Evolutionary conservation across 148 eudicot species (phyloP).

Genomic region (Tetragonia tetragonoides): DNA sequence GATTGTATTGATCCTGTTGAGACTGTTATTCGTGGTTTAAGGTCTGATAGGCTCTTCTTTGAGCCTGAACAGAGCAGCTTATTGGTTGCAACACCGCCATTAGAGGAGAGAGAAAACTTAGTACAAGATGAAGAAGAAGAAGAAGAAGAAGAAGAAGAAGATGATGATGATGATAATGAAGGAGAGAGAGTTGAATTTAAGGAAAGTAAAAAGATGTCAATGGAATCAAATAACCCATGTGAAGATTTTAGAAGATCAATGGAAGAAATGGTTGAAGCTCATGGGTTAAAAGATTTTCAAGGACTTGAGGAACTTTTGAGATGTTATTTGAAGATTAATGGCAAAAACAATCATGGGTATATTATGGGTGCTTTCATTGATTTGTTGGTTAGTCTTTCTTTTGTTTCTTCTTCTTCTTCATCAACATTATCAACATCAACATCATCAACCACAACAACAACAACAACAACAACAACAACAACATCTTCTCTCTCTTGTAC

Average conservation of each 20-base stretch:
- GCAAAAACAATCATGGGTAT: conserved; percentile 57
- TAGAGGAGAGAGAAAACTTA: not conserved
- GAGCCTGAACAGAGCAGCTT: conserved; percentile 64
- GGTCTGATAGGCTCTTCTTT: conserved; percentile 68
- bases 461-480: conserved; percentile 19
- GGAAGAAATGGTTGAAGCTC: conserved; percentile 86
- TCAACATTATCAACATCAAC: conserved; percentile 12
- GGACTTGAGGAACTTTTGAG: conserved; percentile 59
- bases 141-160: not conserved
- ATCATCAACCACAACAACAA: not conserved
- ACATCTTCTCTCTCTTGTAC: conserved; percentile 32
- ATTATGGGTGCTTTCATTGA: conserved; percentile 81
- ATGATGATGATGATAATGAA: not conserved
- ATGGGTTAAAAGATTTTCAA: conserved; percentile 64
- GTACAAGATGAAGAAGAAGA: conserved; percentile 16
- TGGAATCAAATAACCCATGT: conserved; percentile 70
- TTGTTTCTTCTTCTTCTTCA: conserved; percentile 18
- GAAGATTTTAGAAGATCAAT: conserved; percentile 67
- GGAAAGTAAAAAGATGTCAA: conserved; percentile 46
- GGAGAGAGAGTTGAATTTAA: conserved; percentile 17
- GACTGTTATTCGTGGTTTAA: conserved; percentile 45
- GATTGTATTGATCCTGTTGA: conserved; percentile 35
- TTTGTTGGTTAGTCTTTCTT: conserved; percentile 43
- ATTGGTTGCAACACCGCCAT: conserved; percentile 20
- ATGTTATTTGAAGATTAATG: conserved; percentile 66